Evolutionary conservation across 176 grass and related monocot genomes (phyloP).

Genomic region (Oryza brachyantha): DNA sequence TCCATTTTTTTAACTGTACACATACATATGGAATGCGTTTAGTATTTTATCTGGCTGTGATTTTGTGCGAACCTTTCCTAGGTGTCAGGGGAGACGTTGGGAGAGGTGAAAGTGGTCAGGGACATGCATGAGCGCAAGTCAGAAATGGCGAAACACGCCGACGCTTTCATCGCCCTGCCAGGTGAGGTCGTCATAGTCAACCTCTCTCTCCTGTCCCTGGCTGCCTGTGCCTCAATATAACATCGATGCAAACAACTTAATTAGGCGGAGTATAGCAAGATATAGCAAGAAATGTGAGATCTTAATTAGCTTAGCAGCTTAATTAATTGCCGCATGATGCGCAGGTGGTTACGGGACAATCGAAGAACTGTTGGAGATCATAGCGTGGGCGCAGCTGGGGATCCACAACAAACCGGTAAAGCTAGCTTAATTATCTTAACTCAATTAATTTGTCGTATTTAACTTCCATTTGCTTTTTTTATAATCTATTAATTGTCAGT

Average conservation of each 20-base stretch:
- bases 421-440: background rate
- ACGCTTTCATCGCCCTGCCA: constrained; percentile 74
- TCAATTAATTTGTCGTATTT: constrained; percentile 38
- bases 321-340: background rate
- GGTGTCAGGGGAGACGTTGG: constrained; percentile 72
- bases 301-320: background rate
- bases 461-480: constrained; percentile 33
- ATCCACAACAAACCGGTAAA: constrained; percentile 94
- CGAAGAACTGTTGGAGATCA: constrained; percentile 94
- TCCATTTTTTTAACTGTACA: background rate
- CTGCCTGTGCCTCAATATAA: background rate
- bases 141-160: constrained; percentile 74
- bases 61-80: background rate
- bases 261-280: too few relatives aligned
- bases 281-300: background rate
- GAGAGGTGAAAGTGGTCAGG: constrained; percentile 63
- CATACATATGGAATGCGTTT: background rate
- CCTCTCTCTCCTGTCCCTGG: background rate
- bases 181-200: constrained; percentile 15
- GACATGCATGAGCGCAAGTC: constrained; percentile 83
- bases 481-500: background rate
- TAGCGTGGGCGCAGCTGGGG: constrained; percentile 88
- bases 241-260: background rate
- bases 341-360: constrained; percentile 95
- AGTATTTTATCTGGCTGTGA: background rate